phyloP scores from a whole-genome alignment of 164 flowering plant species.

The Cinnamomum micranthum region DNA sequence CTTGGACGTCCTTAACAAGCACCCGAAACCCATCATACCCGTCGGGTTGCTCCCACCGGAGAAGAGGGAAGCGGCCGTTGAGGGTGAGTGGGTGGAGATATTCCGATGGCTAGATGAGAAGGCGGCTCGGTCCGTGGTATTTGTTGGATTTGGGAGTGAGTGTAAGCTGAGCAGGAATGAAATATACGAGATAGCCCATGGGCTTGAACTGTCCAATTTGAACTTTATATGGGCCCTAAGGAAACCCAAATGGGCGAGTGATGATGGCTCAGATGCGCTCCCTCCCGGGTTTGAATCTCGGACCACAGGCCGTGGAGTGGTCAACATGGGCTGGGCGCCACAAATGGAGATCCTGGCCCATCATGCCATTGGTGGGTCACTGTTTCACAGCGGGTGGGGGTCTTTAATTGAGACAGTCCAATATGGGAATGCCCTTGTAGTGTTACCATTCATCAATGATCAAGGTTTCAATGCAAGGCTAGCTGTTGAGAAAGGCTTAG shows the following conservation, averaged over 20 bases:
- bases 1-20: slow-evolving; percentile 36
- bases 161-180: slow-evolving; percentile 27
- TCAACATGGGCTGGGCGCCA: slow-evolving; percentile 50
- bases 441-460: slow-evolving; percentile 21
- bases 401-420: slow-evolving; percentile 28
- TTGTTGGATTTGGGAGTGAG: slow-evolving; percentile 57
- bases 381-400: slow-evolving; percentile 33
- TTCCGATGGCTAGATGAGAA: slow-evolving; percentile 41
- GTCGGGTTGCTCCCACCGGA: slow-evolving; percentile 37
- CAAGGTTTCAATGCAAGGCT: slow-evolving; percentile 35
- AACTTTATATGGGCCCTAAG: slow-evolving; percentile 55
- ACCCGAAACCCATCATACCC: slow-evolving; percentile 43
- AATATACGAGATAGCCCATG: slow-evolving; percentile 43
- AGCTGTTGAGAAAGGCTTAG: slow-evolving; percentile 35
- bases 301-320: slow-evolving; percentile 29
- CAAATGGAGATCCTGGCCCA: slow-evolving; percentile 52
- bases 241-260: slow-evolving; percentile 8
- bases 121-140: slow-evolving; percentile 33
- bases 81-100: slow-evolving; percentile 27
- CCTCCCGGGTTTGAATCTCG: slow-evolving; percentile 36
- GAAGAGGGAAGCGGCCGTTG: not conserved
- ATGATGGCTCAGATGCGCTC: slow-evolving; percentile 12
- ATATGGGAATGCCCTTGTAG: slow-evolving; percentile 26
- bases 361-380: slow-evolving; percentile 31
- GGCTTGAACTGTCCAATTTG: slow-evolving; percentile 41